Base-by-base conservation (phyloP, 371 early-diverging fungal genomes). In the Spiromyces aspiralis region DNA sequence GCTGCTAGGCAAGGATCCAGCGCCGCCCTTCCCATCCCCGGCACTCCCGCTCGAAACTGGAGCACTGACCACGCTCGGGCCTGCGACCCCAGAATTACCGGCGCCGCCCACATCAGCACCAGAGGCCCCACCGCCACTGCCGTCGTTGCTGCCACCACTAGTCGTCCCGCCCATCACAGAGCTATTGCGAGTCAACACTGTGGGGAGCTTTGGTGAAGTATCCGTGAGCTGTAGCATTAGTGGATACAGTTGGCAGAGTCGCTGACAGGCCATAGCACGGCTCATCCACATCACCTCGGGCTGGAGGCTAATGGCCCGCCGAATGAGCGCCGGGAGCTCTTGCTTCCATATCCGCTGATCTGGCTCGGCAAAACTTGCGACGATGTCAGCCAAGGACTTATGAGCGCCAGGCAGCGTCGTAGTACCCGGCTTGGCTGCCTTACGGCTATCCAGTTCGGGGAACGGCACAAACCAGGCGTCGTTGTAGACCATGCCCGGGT, bases 191-290 rank as follows among this genome's bases (percentile, higher is more conserved):
- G 35, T 35, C 16, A 35, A 44, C 4, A 41, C 13, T 43, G 47
- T 60, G n/a, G 49, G 50, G 12, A 50, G 21, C 24, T 41, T 41
- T 2, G 50, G 43, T 21, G 67, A 57, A 6, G 55, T 47, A 1
- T 67, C 67, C 3, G 67, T 50, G 23, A 63, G 63, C 47, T 67
- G 64, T 42, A 47, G 45, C 54, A 68, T 56, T 53, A 66, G 51
- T 24, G 64, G 51, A 51, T 60, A 64, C 67, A 68, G 61, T 51
- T 67, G 67, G 28, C 62, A 60, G n/a, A 68, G 55, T 12, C 63
- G 47, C 52, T 58, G 62, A 47, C 67, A 63, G 16, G 65, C 66
- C 19, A 60, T 43, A 10, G 57, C 55, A 2, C 67, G 53, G 23
- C 67, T 41, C 23, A 62, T 44, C 20, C 54, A 43, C 56, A 63